Percentiles rank a stretch among this genome's conserved stretches.
These are phyloP conservation scores for Eustoma russellianum DNA, from an alignment of 257 asterid species.

Conservation along the genomic window DNA sequence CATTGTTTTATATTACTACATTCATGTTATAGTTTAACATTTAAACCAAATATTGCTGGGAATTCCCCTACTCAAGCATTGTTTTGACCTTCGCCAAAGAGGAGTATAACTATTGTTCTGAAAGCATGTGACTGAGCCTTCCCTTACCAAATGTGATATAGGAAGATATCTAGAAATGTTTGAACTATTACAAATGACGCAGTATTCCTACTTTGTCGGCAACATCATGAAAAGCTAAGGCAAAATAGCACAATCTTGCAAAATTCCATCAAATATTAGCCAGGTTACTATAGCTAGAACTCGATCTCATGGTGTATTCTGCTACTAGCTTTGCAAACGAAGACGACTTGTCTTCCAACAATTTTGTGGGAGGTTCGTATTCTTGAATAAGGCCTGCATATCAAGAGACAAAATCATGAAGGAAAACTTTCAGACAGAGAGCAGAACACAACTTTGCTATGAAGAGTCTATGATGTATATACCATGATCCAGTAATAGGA, in stretches of 20 bases:
- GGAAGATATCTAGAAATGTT: too few relatives aligned
- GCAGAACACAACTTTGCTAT: not conserved
- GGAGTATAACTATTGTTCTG: too few relatives aligned
- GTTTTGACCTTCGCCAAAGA: too few relatives aligned
- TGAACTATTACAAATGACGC: too few relatives aligned
- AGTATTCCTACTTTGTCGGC: conserved; percentile 10
- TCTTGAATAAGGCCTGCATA: conserved; percentile 63
- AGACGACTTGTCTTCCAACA: conserved; percentile 59
- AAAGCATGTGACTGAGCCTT: too few relatives aligned
- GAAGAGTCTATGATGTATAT: not conserved
- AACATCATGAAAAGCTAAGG: not conserved
- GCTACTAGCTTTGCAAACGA: conserved; percentile 76
- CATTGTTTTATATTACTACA: too few relatives aligned
- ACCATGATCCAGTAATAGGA: conserved; percentile 68
- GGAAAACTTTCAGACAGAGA: not conserved
- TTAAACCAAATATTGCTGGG: conserved; percentile 14
- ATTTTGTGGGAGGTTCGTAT: conserved; percentile 58
- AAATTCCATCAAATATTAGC: not conserved
- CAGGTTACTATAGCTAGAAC: conserved; percentile 36
- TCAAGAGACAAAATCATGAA: not conserved
- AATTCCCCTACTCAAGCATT: too few relatives aligned
- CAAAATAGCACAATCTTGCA: not conserved
- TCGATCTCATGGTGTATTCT: conserved; percentile 79
- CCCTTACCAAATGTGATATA: too few relatives aligned
- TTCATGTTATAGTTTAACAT: too few relatives aligned